phyloP scores from a whole-genome alignment of 805 yeast species.

The Myxozyma neotropica region DNA sequence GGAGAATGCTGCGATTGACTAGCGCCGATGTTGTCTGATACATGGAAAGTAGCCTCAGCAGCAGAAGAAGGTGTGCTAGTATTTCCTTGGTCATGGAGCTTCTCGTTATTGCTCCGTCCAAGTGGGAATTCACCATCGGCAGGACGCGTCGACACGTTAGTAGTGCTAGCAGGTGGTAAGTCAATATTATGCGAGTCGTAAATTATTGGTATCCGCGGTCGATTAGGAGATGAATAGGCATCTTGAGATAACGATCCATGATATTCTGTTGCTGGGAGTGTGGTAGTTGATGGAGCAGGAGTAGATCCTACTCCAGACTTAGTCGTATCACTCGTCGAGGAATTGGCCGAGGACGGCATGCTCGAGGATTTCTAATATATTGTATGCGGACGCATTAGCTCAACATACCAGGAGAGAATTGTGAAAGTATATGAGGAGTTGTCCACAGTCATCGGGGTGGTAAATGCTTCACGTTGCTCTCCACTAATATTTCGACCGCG shows the following conservation, averaged over 20 bases:
- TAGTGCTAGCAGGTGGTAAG: background rate
- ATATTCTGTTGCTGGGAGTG: background rate
- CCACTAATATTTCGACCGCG: no score
- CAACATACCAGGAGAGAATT: background rate
- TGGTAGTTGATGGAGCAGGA: background rate
- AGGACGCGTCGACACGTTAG: no score
- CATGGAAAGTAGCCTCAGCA: background rate
- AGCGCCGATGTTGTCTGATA: background rate
- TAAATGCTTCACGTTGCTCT: no score
- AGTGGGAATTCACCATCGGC: no score
- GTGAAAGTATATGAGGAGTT: background rate
- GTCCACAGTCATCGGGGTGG: no score
- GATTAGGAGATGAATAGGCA: background rate
- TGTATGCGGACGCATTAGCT: background rate
- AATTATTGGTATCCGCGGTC: conserved; percentile 1
- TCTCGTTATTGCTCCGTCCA: background rate
- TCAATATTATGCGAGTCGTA: conserved; percentile 1
- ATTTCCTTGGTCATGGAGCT: background rate
- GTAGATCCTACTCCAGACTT: background rate
- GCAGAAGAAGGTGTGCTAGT: background rate
- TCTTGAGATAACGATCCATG: background rate
- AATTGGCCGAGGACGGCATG: conserved; percentile 1
- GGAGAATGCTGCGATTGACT: background rate
- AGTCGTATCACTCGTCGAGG: background rate
- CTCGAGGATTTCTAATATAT: background rate